Evolutionary conservation across 169 alveolate genomes (phyloP).

Genomic region (Eimeria necatrix): DNA sequence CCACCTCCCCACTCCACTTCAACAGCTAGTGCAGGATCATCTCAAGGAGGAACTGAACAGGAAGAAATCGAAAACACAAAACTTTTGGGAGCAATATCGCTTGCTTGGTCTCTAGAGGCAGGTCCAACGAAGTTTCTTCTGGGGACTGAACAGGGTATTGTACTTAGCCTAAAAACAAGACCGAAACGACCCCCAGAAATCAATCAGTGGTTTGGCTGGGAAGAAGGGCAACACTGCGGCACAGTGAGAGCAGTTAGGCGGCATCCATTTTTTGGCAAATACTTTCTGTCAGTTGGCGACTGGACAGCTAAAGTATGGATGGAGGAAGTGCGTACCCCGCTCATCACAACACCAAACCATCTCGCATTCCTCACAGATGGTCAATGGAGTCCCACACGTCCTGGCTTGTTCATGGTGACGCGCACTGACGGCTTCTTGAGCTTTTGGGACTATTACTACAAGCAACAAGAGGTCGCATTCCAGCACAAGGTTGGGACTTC

Average conservation of each 20-base stretch:
- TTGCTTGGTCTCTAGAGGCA: constrained; percentile 95
- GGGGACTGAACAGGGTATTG: constrained; percentile 96
- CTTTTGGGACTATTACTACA: constrained; percentile 95
- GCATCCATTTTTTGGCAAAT: constrained; percentile 94
- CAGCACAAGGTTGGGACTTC: constrained; percentile 93
- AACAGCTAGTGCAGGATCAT: constrained; percentile 68
- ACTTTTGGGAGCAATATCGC: constrained; percentile 92
- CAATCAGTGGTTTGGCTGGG: constrained; percentile 76
- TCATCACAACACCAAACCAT: constrained; percentile 94
- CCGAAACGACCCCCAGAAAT: constrained; percentile 89
- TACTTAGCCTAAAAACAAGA: constrained; percentile 93
- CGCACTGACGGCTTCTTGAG: constrained; percentile 92
- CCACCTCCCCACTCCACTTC: constrained; percentile 75
- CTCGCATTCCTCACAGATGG: constrained; percentile 92
- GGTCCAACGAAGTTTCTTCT: constrained; percentile 94
- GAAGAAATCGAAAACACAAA: constrained; percentile 33
- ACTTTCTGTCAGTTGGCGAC: constrained; percentile 96
- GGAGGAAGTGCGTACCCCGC: constrained; percentile 97
- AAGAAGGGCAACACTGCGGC: constrained; percentile 93
- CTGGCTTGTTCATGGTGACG: constrained; percentile 92
- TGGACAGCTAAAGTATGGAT: constrained; percentile 95
- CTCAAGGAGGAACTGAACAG: constrained; percentile 73
- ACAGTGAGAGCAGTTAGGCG: constrained; percentile 92
- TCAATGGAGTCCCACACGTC: constrained; percentile 95
- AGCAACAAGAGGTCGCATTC: constrained; percentile 94